Conservation (phyloP, 352 stramenopile species). For the Phytophthora constricta region DNA sequence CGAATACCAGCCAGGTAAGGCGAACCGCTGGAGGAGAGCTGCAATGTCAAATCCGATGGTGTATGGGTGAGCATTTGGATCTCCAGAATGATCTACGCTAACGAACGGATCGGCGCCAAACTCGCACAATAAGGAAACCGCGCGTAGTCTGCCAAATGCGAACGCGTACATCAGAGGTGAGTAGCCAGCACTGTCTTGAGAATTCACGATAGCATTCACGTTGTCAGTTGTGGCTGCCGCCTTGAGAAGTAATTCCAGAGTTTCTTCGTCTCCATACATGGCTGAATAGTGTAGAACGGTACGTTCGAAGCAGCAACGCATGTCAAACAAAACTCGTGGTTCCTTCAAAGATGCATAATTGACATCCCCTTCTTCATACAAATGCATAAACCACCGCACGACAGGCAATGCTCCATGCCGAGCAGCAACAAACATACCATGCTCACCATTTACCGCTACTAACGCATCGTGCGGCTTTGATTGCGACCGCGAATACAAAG, state of each 20-base stretch:
- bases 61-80: constrained; percentile 56
- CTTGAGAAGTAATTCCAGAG: constrained; percentile 25
- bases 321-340: neutral
- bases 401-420: constrained; percentile 45
- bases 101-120: constrained; percentile 42
- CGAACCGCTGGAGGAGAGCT: constrained; percentile 56
- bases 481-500: constrained; percentile 34
- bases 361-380: constrained; percentile 27
- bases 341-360: neutral
- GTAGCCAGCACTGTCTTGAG: constrained; percentile 49
- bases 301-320: constrained; percentile 36
- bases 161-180: constrained; percentile 63
- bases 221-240: neutral
- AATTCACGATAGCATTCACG: constrained; percentile 32
- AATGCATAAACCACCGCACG: constrained; percentile 57
- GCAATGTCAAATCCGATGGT: constrained; percentile 53
- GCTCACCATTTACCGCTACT: constrained; percentile 37
- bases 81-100: constrained; percentile 52
- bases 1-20: constrained; percentile 66
- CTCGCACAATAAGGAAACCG: constrained; percentile 38
- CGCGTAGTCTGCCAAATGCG: constrained; percentile 48
- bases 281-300: constrained; percentile 61
- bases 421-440: constrained; percentile 57
- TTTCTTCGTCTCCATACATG: constrained; percentile 49
- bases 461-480: constrained; percentile 32